These are phyloP conservation scores for Lepidium sativum DNA, from an alignment of 345 rosid genomes.

Conservation along the genomic window DNA sequence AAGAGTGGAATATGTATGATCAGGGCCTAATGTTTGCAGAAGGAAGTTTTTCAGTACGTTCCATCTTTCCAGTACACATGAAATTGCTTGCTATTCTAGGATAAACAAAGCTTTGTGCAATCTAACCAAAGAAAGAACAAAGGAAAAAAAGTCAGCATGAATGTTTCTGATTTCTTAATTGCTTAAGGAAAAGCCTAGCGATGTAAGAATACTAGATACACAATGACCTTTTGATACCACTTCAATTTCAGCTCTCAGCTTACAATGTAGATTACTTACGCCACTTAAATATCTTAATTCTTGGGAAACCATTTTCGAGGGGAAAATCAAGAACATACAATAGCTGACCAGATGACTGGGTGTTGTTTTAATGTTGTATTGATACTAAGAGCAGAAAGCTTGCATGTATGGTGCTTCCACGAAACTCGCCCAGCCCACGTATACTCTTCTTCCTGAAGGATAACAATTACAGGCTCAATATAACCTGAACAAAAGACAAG, in stretches of 20 bases:
- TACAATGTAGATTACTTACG: not conserved
- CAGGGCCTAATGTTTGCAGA: conserved; percentile 6
- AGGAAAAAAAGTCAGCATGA: not conserved
- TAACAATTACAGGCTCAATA: conserved; percentile 93
- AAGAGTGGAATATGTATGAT: conserved; percentile 7
- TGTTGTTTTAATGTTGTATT: conserved; percentile 90
- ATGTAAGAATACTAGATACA: not conserved
- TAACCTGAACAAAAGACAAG: conserved; percentile 50
- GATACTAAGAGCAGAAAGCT: conserved; percentile 92
- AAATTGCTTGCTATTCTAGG: not conserved
- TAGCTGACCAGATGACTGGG: conserved; percentile 94
- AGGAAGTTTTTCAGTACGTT: not conserved
- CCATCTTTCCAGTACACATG: not conserved
- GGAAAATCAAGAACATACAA: conserved; percentile 50
- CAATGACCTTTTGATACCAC: not conserved
- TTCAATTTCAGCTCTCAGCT: conserved; percentile 5
- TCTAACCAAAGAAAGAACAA: not conserved
- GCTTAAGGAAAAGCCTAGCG: conserved; percentile 12
- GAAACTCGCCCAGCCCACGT: conserved; percentile 91
- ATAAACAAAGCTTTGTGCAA: conserved; percentile 3
- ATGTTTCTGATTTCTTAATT: not conserved
- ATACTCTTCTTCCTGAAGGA: conserved; percentile 91
- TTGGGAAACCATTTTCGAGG: not conserved
- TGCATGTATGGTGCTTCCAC: conserved; percentile 96
- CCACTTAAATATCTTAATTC: not conserved